Percentiles rank a stretch among this genome's conserved stretches.
Conservation (phyloP, 2,329 filamentous ascomycete species). For the Phialophora chinensis region DNA sequence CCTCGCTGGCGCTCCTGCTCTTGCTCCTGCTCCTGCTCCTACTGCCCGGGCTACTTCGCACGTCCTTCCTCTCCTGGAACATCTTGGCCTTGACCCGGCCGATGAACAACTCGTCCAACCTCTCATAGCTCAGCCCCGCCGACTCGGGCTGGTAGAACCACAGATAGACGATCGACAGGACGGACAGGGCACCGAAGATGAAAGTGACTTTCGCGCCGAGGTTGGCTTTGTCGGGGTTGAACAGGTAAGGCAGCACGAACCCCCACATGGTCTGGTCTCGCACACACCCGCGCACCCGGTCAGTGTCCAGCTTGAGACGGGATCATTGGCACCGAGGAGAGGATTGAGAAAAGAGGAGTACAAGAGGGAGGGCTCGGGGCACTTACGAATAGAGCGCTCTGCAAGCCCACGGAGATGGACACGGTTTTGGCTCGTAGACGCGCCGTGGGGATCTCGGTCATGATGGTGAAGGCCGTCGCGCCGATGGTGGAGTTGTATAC, state of each 20-base stretch:
- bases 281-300: no score
- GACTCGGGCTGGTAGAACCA: conserved; percentile 50
- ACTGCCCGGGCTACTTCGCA: neutral
- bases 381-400: conserved; percentile 29
- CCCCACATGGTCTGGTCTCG: conserved; percentile 42
- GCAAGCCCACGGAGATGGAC: conserved; percentile 23
- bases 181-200: conserved; percentile 48
- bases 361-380: no score
- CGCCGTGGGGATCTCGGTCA: conserved; percentile 49
- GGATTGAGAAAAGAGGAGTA: neutral
- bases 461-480: conserved; percentile 48
- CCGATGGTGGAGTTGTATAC: conserved; percentile 52
- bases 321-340: neutral
- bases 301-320: no score
- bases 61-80: conserved; percentile 30
- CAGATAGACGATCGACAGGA: conserved; percentile 34
- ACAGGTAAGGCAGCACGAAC: conserved; percentile 48
- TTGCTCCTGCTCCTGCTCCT: neutral
- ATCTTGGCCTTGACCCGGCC: conserved; percentile 38
- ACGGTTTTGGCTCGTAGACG: conserved; percentile 50
- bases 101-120: conserved; percentile 45
- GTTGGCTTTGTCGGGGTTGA: conserved; percentile 47
- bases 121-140: conserved; percentile 43
- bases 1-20: neutral
- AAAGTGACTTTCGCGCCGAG: conserved; percentile 49